Conservation (phyloP, 2,329 filamentous ascomycete species). For the Penicillium nordicum region DNA sequence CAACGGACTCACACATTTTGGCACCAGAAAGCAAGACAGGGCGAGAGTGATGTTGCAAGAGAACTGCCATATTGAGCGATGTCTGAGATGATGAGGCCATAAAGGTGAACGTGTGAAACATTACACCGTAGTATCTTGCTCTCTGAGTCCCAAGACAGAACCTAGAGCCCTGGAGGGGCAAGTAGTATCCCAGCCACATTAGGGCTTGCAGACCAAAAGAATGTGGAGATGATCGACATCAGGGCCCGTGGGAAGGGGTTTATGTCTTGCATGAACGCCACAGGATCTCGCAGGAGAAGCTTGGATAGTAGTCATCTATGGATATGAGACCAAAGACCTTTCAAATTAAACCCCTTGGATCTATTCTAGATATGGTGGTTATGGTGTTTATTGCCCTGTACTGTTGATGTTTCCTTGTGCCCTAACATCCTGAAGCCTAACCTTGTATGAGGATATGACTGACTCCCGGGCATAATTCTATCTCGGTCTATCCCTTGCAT, state of each 20-base stretch:
- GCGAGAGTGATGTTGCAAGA: neutral
- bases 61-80: neutral
- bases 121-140: neutral
- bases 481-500: conserved; percentile 21
- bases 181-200: conserved; percentile 17
- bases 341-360: neutral
- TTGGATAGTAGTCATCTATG: neutral
- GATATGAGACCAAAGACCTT: neutral
- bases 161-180: conserved; percentile 11
- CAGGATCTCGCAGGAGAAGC: conserved; percentile 1
- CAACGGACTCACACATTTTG: neutral
- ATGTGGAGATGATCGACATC: conserved; percentile 13
- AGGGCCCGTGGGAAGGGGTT: conserved; percentile 12
- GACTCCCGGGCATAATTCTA: neutral
- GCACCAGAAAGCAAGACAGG: neutral
- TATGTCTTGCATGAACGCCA: conserved; percentile 21
- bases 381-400: neutral
- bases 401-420: conserved; percentile 3
- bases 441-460: conserved; percentile 8
- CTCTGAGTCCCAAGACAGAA: neutral
- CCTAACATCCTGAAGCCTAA: neutral
- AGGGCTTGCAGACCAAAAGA: conserved; percentile 1
- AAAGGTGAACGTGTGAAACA: conserved; percentile 4
- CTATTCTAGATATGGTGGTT: neutral
- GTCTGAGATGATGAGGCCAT: neutral